A percentile compares a stretch with the other conserved stretches of the same genome.
These are phyloP conservation scores for Plectosphaerella sp. DNA, from an alignment of 2,329 filamentous ascomycete genomes.

Conservation along the genomic window DNA sequence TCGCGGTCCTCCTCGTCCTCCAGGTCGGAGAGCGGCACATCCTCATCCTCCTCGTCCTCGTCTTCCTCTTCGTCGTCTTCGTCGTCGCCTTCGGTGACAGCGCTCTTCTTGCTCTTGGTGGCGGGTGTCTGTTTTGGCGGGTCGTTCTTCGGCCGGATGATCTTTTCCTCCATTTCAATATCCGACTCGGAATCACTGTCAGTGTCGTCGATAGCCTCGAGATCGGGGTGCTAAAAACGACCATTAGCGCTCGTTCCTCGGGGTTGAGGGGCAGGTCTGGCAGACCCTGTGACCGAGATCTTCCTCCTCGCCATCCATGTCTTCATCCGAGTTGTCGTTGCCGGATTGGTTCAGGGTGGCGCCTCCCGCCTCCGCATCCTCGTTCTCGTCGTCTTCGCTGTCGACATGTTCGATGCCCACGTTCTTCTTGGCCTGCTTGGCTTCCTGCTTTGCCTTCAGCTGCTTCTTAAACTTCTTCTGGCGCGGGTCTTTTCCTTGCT, in stretches of 20 bases:
- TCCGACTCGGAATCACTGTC: slow-evolving; percentile 63
- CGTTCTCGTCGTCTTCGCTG: slow-evolving; percentile 22
- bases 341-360: slow-evolving; percentile 17
- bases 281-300: slow-evolving; percentile 15
- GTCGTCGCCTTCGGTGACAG: slow-evolving; percentile 37
- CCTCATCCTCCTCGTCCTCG: slow-evolving; percentile 74
- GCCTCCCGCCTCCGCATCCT: slow-evolving; percentile 15
- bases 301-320: slow-evolving; percentile 20
- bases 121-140: slow-evolving; percentile 36
- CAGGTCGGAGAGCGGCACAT: slow-evolving; percentile 85
- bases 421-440: slow-evolving; percentile 26
- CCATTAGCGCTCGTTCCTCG: slow-evolving; percentile 5
- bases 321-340: slow-evolving; percentile 23
- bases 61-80: slow-evolving; percentile 55
- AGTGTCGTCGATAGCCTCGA: slow-evolving; percentile 55
- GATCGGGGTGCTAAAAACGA: slow-evolving; percentile 36
- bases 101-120: slow-evolving; percentile 29
- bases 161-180: slow-evolving; percentile 72
- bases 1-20: slow-evolving; percentile 80
- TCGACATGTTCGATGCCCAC: slow-evolving; percentile 19
- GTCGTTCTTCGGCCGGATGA: slow-evolving; percentile 39
- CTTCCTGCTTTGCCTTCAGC: slow-evolving; percentile 37
- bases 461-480: slow-evolving; percentile 47
- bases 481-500: slow-evolving; percentile 50
- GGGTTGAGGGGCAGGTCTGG: background rate